Base-by-base conservation (phyloP, 129 eudicot species). In the Centella asiatica region DNA sequence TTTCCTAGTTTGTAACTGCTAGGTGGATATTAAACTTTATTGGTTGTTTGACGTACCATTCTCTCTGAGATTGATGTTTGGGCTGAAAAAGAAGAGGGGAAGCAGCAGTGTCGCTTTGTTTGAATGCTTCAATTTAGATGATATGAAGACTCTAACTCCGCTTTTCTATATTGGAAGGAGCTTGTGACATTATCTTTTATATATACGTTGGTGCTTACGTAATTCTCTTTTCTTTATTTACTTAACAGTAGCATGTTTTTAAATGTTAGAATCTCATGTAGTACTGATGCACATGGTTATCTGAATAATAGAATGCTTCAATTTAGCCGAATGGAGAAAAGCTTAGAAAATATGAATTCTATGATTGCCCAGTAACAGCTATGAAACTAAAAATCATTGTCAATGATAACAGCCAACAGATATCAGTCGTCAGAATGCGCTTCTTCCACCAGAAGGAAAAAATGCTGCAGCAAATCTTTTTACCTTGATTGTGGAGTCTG, bases 391-490 rank as follows among this genome's bases (percentile, higher is more conserved):
- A 20, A 56, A 47, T 50, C 33, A 36, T 34, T 69, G 14, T 40
- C 47, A 15, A 44, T 73, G 31, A 28, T 58, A 62, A 42, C 90
- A 84, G 98, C 86, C 84, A 34, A 68, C 76, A 32, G 90, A 74
- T 70, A 76, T 57, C 64, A 65, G 67, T 37, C 79, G 68, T 55
- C 73, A 55, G 75, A 72, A 76, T 67, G 39, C 73, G 18, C 46
- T 72, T 69, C 87, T 90, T 62, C 96, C 96, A 51, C 76, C 83
- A 42, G 96, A 93, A 76, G 96, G 84, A 72, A 78, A 72, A 64
- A 80, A 74, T 74, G 90, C 92, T 74, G 85, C 89, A 14, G 90
- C 92, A 66, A 70, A 75, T 85, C 85, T 93, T 55, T 93, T 93
- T 78, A 69, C 74, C 67, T 68, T 84, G 74, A 87, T 93, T 60